Evolutionary conservation across 73 alveolate genomes (phyloP).

Genomic region (Paramecium tetraurelia): DNA sequence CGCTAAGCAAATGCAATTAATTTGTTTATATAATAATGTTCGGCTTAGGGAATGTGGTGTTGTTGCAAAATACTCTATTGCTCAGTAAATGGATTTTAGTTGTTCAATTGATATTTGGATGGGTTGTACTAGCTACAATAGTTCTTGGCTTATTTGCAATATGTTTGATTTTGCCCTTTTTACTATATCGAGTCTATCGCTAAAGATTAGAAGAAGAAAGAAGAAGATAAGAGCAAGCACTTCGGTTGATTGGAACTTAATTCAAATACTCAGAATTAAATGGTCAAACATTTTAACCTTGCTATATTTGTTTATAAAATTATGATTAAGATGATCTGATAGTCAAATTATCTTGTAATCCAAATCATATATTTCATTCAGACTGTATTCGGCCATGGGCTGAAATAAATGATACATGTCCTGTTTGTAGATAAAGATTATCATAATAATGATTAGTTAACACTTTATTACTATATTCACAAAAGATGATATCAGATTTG

Average conservation of each 20-base stretch:
- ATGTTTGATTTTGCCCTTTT: not conserved
- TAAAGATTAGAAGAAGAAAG: not conserved
- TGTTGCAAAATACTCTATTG: not conserved
- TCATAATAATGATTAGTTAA: not conserved
- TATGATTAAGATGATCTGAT: not conserved
- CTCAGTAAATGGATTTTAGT: not conserved
- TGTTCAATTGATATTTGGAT: not conserved
- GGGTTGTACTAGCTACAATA: not conserved
- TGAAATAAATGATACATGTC: conserved; percentile 47
- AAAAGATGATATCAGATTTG: not conserved
- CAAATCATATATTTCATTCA: conserved; percentile 67
- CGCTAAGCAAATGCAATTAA: not conserved
- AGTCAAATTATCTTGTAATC: not conserved
- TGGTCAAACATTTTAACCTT: not conserved
- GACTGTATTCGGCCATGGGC: conserved; percentile 69
- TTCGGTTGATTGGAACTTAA: not conserved
- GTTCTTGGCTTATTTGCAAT: not conserved
- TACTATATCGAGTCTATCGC: not conserved
- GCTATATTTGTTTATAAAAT: not conserved
- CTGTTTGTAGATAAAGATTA: conserved; percentile 63
- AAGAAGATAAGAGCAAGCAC: not conserved
- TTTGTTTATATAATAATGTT: conserved; percentile 16
- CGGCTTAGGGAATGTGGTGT: not conserved
- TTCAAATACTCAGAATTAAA: not conserved
- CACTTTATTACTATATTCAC: not conserved